Conservation (phyloP, 768 basidiomycete genomes). For the Termitomyces bulborhizus region DNA sequence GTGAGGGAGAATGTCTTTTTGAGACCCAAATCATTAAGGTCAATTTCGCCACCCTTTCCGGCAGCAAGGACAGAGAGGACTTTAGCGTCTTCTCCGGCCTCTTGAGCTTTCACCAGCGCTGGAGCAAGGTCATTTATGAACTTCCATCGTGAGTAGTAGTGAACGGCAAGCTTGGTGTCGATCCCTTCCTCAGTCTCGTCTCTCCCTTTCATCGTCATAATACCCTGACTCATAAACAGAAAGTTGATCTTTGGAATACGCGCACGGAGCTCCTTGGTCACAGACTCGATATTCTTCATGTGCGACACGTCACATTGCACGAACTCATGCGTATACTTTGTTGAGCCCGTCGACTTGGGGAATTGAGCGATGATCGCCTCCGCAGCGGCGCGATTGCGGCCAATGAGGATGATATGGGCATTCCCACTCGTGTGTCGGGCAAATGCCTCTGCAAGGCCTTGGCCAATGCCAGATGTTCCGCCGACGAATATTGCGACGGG, state of each 20-base stretch:
- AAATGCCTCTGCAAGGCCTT: slow-evolving; percentile 37
- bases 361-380: slow-evolving; percentile 31
- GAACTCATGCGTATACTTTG: slow-evolving; percentile 30
- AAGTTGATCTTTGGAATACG: slow-evolving; percentile 43
- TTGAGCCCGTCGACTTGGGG: slow-evolving; percentile 22
- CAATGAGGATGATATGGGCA: slow-evolving; percentile 42
- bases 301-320: slow-evolving; percentile 38
- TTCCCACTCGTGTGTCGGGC: slow-evolving; percentile 36
- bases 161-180: slow-evolving; percentile 30
- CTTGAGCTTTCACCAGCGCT: slow-evolving; percentile 34
- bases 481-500: slow-evolving; percentile 26
- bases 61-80: slow-evolving; percentile 40
- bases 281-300: slow-evolving; percentile 35
- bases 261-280: slow-evolving; percentile 20
- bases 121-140: slow-evolving; percentile 32
- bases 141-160: slow-evolving; percentile 41
- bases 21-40: slow-evolving; percentile 33
- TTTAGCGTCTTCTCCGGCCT: slow-evolving; percentile 43
- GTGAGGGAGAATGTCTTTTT: slow-evolving; percentile 30
- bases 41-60: slow-evolving; percentile 28
- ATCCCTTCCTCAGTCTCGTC: slow-evolving; percentile 25
- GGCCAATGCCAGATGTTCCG: slow-evolving; percentile 36
- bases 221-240: slow-evolving; percentile 39
- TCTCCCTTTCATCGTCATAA: slow-evolving; percentile 30
- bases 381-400: slow-evolving; percentile 42